Evolutionary conservation across 2,329 filamentous ascomycete genomes (phyloP), one percentile per base, ranked within the genome.

Genomic region (Eutypella sp.): DNA sequence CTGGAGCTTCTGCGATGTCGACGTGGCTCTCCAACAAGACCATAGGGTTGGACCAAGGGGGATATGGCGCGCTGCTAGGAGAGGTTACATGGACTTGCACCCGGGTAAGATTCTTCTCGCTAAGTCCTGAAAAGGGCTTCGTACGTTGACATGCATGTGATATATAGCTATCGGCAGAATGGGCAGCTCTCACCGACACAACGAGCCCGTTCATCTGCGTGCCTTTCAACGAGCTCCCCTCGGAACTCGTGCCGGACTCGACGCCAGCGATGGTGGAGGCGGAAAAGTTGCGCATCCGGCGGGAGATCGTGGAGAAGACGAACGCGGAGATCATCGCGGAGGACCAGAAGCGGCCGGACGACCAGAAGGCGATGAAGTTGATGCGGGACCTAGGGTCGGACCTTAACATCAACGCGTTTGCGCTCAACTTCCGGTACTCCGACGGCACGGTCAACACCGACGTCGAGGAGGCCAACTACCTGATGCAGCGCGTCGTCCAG

Each of bases 381-480:
- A 63, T 75, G 23, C 60, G 66, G 0, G 58, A 63, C 0, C 49
- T 75, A 1, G 71, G 71, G 0, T 72, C 70, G 0, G 72, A 75
- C n/a, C 57, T 70, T 7, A 74, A 71, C 51, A 73, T 75, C 52
- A 73, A 74, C 47, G 65, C 66, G 6, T 71, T 74, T 41, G 58
- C 68, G 0, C 53, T 69, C 22, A 75, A 75, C 48, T 76, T 69
- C 60, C 59, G 62, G 3, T 50, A 70, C 36, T 42, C 54, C 1
- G 51, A 73, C 13, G 69, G 67, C 0, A 56, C 37, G 0, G 56
- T 71, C 15, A 75, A 75, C 47, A 57, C 55, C 0, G 70, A 74
- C 38, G 57, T 74, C 2, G 70, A 72, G 46, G 71, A 74, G 49
- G 71, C 72, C 4, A 75, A 75, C 47, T 71, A 74, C 47, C 61